phyloP scores from a whole-genome alignment of 73 alveolate species.

The Uronychia setigera region DNA sequence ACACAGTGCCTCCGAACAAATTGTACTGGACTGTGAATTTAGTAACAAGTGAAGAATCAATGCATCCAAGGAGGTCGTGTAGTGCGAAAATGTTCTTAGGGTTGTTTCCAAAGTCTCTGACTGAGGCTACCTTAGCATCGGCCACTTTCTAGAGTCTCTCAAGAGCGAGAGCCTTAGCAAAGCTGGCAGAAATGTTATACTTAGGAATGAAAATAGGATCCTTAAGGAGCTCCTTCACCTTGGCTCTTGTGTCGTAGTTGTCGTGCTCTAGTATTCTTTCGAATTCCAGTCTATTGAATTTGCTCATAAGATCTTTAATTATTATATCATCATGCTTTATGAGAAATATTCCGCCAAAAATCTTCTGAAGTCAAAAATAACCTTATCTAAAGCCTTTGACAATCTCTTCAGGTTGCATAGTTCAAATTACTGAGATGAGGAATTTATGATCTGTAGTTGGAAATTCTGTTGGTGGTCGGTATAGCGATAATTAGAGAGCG shows the following conservation, averaged over 20 bases:
- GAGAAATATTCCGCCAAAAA: no score
- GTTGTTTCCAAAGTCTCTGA: constrained; percentile 46
- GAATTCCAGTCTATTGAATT: background rate
- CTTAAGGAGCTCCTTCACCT: constrained; percentile 31
- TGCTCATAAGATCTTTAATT: background rate
- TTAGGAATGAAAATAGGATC: constrained; percentile 51
- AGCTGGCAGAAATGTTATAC: constrained; percentile 32
- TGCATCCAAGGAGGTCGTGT: constrained; percentile 54
- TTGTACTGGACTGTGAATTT: constrained; percentile 64
- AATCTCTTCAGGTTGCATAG: background rate
- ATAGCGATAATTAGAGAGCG: background rate
- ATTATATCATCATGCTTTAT: background rate
- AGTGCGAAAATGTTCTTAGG: constrained; percentile 53
- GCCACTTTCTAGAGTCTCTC: constrained; percentile 42
- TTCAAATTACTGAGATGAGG: background rate
- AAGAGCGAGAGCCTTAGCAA: constrained; percentile 29
- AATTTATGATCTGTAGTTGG: background rate
- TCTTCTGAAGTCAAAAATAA: background rate
- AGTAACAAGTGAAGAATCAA: constrained; percentile 58
- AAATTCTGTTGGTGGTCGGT: background rate
- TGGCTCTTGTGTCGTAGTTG: constrained; percentile 17
- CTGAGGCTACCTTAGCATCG: constrained; percentile 30
- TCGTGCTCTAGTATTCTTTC: constrained; percentile 21
- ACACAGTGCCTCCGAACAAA: constrained; percentile 64
- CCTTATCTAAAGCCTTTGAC: background rate